Conservation (phyloP, 305 asterid genomes). For the Fraxinus nigra region DNA sequence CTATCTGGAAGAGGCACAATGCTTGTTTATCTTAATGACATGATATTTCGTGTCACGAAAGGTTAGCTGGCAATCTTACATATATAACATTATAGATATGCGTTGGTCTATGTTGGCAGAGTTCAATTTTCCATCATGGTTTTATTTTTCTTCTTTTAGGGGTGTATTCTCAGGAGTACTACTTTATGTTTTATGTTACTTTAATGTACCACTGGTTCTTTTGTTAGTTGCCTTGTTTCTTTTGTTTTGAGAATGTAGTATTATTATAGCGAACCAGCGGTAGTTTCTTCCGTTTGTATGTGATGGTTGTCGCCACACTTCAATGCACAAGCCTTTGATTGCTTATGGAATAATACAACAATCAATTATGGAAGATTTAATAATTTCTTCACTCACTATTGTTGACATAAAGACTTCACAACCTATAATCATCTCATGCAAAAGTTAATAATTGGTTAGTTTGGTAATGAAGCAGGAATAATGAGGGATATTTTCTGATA, state of each 20-base stretch:
- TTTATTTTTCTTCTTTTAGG: neutral
- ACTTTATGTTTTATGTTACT: constrained; percentile 6
- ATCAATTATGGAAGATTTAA: neutral
- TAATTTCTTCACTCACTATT: neutral
- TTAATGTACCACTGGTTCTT: neutral
- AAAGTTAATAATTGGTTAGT: neutral
- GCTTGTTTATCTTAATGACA: constrained; percentile 39
- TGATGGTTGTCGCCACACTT: neutral
- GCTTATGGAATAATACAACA: constrained; percentile 5
- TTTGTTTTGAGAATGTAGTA: neutral
- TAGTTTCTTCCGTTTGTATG: constrained; percentile 11
- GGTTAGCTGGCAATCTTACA: constrained; percentile 31
- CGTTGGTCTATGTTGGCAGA: neutral
- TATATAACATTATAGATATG: neutral
- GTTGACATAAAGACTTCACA: neutral
- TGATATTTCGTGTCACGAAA: constrained; percentile 42
- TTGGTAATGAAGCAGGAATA: neutral
- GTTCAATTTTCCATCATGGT: neutral
- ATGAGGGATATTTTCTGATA: constrained; percentile 1
- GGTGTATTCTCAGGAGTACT: neutral
- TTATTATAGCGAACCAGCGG: neutral
- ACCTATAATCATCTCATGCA: neutral
- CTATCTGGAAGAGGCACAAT: constrained; percentile 42
- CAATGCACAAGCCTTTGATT: neutral
- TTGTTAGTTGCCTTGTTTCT: constrained; percentile 1